These are phyloP conservation scores for Beauveria bassiana DNA, from an alignment of 2,329 filamentous ascomycete genomes.

Conservation along the genomic window DNA sequence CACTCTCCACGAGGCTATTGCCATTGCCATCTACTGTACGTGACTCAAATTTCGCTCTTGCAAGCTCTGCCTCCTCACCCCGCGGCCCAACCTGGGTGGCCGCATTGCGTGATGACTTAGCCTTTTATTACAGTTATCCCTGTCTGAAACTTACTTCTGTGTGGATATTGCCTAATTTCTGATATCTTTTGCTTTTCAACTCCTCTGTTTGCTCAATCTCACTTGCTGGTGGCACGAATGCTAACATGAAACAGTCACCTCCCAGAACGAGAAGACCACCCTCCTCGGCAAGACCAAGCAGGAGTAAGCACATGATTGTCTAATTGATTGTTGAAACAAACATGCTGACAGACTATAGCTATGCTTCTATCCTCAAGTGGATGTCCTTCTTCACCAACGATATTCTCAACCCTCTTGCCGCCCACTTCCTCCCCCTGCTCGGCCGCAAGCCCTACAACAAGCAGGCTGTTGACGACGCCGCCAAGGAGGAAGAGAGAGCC, in stretches of 20 bases:
- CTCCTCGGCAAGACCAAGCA: slow-evolving; percentile 99
- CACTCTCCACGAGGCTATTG: slow-evolving; percentile 79
- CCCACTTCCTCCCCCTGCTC: slow-evolving; percentile 80
- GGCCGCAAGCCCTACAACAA: slow-evolving; percentile 90
- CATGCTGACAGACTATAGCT: slow-evolving; percentile 35
- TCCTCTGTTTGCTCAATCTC: slow-evolving; percentile 20
- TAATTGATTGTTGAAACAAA: background rate
- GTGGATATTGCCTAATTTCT: slow-evolving; percentile 91
- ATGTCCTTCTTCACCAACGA: slow-evolving; percentile 94
- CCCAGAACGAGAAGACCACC: slow-evolving; percentile 99
- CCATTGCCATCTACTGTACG: slow-evolving; percentile 96
- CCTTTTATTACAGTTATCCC: slow-evolving; percentile 89
- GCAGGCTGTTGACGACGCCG: slow-evolving; percentile 80
- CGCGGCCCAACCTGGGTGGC: slow-evolving; percentile 5
- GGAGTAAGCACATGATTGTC: slow-evolving; percentile 55
- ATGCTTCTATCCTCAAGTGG: slow-evolving; percentile 97
- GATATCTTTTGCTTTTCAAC: slow-evolving; percentile 33
- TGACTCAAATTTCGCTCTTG: slow-evolving; percentile 25
- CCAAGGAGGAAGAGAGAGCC: slow-evolving; percentile 61
- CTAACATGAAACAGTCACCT: slow-evolving; percentile 64
- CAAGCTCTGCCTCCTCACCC: slow-evolving; percentile 22
- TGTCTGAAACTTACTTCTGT: slow-evolving; percentile 77
- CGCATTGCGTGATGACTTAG: slow-evolving; percentile 58
- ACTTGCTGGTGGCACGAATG: slow-evolving; percentile 22
- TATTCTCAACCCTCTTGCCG: slow-evolving; percentile 63